Evolutionary conservation across 768 basidiomycete species (phyloP).

Genomic region (Tephrocybe rancida): DNA sequence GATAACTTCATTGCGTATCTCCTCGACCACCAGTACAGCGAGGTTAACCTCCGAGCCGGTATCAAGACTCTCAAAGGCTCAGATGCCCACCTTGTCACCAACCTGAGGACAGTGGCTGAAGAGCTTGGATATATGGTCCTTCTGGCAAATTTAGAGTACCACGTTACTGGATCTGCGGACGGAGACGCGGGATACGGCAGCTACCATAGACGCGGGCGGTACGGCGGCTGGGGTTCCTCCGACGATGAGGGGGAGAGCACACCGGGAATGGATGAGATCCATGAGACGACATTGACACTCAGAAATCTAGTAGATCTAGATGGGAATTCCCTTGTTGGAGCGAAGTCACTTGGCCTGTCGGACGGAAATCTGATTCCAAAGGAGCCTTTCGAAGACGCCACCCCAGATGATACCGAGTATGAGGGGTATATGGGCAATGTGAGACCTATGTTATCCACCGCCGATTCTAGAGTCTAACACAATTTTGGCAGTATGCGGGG

Average conservation of each 20-base stretch:
- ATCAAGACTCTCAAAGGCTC: conserved; percentile 18
- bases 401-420: conserved; percentile 38
- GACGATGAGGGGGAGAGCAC: conserved; percentile 18
- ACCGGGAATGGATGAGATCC: conserved; percentile 27
- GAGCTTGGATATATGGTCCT: conserved; percentile 12
- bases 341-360: conserved; percentile 19
- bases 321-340: conserved; percentile 20
- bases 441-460: conserved; percentile 5
- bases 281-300: conserved; percentile 20
- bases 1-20: conserved; percentile 29
- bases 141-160: conserved; percentile 11
- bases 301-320: conserved; percentile 33
- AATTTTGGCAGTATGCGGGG: conserved; percentile 21
- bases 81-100: conserved; percentile 20
- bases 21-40: conserved; percentile 35
- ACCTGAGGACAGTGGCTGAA: conserved; percentile 5
- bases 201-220: conserved; percentile 1
- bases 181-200: conserved; percentile 1
- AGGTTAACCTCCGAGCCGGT: conserved; percentile 23
- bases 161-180: neutral
- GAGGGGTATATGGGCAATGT: conserved; percentile 47
- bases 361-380: conserved; percentile 32
- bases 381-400: conserved; percentile 32
- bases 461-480: conserved; percentile 1
- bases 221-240: conserved; percentile 17